These are phyloP conservation scores for Aspergillus fumigatiaffinis DNA, from an alignment of 2,329 filamentous ascomycete genomes.

Conservation along the genomic window DNA sequence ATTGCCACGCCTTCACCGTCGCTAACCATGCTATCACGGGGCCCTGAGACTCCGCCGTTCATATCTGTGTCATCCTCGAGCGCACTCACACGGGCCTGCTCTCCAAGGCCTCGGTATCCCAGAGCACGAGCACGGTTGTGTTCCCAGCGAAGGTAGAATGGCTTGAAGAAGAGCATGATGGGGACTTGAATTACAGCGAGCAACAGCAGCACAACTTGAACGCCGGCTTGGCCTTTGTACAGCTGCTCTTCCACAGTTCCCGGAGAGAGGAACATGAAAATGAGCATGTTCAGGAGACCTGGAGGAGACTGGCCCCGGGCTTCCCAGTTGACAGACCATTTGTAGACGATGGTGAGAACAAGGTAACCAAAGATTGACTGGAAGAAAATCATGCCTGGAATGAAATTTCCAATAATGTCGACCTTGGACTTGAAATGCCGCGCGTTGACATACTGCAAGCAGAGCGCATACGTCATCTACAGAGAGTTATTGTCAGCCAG, in stretches of 20 bases:
- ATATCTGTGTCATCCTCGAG: slow-evolving; percentile 83
- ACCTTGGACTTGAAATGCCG: slow-evolving; percentile 91
- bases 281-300: slow-evolving; percentile 94
- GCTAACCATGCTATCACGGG: slow-evolving; percentile 64
- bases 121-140: slow-evolving; percentile 82
- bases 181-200: slow-evolving; percentile 85
- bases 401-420: slow-evolving; percentile 95
- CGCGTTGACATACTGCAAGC: slow-evolving; percentile 88
- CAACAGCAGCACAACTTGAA: slow-evolving; percentile 76
- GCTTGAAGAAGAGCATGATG: slow-evolving; percentile 88
- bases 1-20: slow-evolving; percentile 81
- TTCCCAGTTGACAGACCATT: slow-evolving; percentile 90
- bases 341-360: slow-evolving; percentile 90
- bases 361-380: slow-evolving; percentile 98
- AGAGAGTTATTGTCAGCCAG: slow-evolving; percentile 4
- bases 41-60: slow-evolving; percentile 56
- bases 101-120: slow-evolving; percentile 90
- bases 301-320: slow-evolving; percentile 66
- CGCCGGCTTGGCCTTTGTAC: slow-evolving; percentile 69
- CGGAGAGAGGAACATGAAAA: slow-evolving; percentile 97
- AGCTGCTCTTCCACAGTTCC: slow-evolving; percentile 66
- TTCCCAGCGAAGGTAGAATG: slow-evolving; percentile 89
- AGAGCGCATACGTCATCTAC: slow-evolving; percentile 93
- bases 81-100: slow-evolving; percentile 81
- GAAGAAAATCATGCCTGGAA: slow-evolving; percentile 99